These are phyloP conservation scores for Stemphylium vesicarium DNA, from an alignment of 2,329 filamentous ascomycete genomes.

Conservation along the genomic window DNA sequence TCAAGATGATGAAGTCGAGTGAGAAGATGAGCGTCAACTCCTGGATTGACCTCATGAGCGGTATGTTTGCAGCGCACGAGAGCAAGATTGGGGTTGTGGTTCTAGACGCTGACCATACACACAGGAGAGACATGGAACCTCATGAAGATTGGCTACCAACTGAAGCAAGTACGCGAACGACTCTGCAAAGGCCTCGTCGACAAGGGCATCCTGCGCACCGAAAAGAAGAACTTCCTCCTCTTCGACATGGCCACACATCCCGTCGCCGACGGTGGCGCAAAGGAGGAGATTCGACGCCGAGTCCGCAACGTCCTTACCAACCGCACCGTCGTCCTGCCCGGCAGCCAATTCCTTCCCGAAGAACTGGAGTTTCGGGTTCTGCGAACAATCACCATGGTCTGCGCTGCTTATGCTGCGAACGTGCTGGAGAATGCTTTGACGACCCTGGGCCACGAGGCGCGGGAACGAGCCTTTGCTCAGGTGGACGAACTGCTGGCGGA, in stretches of 20 bases:
- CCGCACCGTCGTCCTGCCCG: constrained; percentile 87
- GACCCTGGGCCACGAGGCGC: constrained; percentile 89
- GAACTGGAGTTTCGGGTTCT: constrained; percentile 93
- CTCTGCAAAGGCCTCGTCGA: constrained; percentile 97
- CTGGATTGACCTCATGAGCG: constrained; percentile 99
- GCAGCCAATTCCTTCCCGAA: constrained; percentile 88
- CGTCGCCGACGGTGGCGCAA: constrained; percentile 92
- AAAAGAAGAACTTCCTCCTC: constrained; percentile 98
- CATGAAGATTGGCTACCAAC: constrained; percentile 99
- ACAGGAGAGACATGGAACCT: constrained; percentile 98
- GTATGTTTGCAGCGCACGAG: constrained; percentile 57
- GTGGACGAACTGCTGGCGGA: constrained; percentile 95
- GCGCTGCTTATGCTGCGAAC: constrained; percentile 96
- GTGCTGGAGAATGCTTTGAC: constrained; percentile 97
- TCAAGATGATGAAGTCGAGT: constrained; percentile 99
- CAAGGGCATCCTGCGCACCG: constrained; percentile 96
- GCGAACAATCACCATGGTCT: constrained; percentile 94
- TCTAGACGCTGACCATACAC: constrained; percentile 25
- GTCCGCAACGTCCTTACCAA: constrained; percentile 92
- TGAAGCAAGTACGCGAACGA: constrained; percentile 98
- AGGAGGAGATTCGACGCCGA: constrained; percentile 93
- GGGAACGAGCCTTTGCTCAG: constrained; percentile 94
- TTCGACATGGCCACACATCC: constrained; percentile 99
- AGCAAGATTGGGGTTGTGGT: background rate
- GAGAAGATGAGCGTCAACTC: constrained; percentile 99